Evolutionary conservation across 2,329 filamentous ascomycete genomes (phyloP), one percentile per base, ranked within the genome.

Genomic region (Fusarium sp.): DNA sequence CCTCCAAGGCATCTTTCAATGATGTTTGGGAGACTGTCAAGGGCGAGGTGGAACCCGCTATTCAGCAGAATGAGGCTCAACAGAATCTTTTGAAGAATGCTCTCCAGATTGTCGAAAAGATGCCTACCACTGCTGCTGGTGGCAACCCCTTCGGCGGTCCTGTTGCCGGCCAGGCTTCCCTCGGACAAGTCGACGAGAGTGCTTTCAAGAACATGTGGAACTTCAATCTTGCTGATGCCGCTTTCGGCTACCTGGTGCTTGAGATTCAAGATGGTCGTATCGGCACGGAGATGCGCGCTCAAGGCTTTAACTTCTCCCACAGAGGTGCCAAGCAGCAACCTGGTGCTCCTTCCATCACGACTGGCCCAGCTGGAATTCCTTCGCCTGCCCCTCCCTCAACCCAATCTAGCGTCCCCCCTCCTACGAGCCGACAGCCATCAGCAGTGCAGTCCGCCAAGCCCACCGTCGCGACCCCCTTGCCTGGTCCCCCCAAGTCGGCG

Each of bases 141-240:
- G 96, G 96, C 22, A 98, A 98, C 78, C 96, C 96, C 7, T 99
- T 99, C 75, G 96, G 96, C 44, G 95, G 95, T 15, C 92, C 93
- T 30, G 88, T 90, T 53, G 88, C 89, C 49, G 92, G 91, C 39
- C 89, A 89, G 50, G 83, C 86, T 53, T 87, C 88, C 59, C 90
- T 93, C 50, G 96, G 96, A 32, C 92, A 97, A 75, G 94, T 99
- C 19, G 96, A 99, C 68, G 96, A 99, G 83, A 97, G 94, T 75
- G 96, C 96, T 2, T 99, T 99, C 87, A 99, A 99, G 85, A 99
- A 99, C 79, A 98, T 98, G 96, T 99, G 96, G 96, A 99, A 99
- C 81, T 99, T 99, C 83, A 98, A 98, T 79, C 82, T 99, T 70
- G 96, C 96, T 30, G 96, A 99, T 83, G 96, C 96, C 56, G 95